Conservation (phyloP, 352 stramenopile genomes). For the Phytopythium vexans region DNA sequence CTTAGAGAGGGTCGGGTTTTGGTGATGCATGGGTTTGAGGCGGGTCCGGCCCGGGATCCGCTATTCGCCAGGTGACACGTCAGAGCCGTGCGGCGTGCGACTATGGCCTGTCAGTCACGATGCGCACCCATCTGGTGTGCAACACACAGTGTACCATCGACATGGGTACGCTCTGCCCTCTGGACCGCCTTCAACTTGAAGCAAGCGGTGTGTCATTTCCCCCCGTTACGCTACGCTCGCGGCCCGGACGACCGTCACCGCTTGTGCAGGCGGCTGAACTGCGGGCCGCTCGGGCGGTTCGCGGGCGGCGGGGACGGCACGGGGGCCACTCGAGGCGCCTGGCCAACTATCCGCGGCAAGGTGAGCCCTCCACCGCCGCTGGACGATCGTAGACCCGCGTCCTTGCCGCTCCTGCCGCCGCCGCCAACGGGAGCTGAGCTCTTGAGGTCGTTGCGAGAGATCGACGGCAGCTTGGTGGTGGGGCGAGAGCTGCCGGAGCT, state of each 20-base stretch:
- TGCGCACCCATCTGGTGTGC: no score
- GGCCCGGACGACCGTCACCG: slow-evolving; percentile 19
- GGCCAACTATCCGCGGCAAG: slow-evolving; percentile 29
- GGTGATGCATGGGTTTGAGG: no score
- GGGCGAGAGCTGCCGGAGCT: not conserved
- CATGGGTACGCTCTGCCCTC: slow-evolving; percentile 12
- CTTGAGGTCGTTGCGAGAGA: not conserved
- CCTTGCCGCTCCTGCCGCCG: no score
- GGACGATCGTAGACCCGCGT: not conserved
- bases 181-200: no score
- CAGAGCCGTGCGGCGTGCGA: not conserved
- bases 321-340: slow-evolving; percentile 7
- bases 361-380: slow-evolving; percentile 10
- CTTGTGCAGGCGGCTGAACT: slow-evolving; percentile 66
- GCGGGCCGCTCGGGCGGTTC: slow-evolving; percentile 36
- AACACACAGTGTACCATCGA: not conserved
- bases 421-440: not conserved
- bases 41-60: no score
- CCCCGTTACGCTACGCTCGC: no score
- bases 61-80: not conserved
- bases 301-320: slow-evolving; percentile 40
- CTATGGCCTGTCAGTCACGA: no score
- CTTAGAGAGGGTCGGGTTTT: no score
- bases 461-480: not conserved
- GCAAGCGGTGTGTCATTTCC: no score